Conservation (phyloP, 2,329 filamentous ascomycete species). For the Fusarium anguioides region DNA sequence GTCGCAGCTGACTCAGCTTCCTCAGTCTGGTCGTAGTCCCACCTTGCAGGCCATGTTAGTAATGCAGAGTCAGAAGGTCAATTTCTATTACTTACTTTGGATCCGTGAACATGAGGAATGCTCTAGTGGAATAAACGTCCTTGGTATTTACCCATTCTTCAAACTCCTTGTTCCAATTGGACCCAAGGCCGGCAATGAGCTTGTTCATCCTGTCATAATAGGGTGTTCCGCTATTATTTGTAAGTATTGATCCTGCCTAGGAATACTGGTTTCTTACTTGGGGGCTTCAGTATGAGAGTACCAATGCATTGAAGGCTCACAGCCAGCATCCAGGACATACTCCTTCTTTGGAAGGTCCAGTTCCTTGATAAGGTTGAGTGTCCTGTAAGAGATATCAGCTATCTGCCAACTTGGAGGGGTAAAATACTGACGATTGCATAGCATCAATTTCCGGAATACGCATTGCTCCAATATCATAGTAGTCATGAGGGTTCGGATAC, state of each 20-base stretch:
- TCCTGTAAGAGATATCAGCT: background rate
- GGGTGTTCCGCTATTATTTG: fast-evolving
- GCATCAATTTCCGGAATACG: constrained; percentile 27
- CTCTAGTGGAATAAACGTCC: constrained; percentile 17
- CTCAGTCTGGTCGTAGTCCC: constrained; percentile 8
- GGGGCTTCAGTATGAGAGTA: background rate
- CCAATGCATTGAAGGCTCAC: constrained; percentile 16
- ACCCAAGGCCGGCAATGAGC: background rate
- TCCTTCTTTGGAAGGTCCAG: background rate
- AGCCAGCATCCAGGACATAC: background rate
- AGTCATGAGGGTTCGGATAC: constrained; percentile 13
- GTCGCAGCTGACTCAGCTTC: constrained; percentile 7
- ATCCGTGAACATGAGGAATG: constrained; percentile 15
- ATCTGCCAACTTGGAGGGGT: no score
- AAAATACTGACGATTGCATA: constrained; percentile 23
- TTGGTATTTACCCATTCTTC: background rate
- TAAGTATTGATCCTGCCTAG: fast-evolving
- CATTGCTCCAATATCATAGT: constrained; percentile 34
- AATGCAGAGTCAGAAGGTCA: fast-evolving
- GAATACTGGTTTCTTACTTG: background rate
- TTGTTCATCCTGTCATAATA: background rate
- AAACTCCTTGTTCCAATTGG: constrained; percentile 9
- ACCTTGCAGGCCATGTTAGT: background rate
- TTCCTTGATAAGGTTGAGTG: constrained; percentile 2
- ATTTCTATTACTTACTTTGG: background rate